Evolutionary conservation across 1,284 basidiomycete species (phyloP), one percentile per base, ranked within the genome.

Genomic region (Fomitopsis schrenkii): DNA sequence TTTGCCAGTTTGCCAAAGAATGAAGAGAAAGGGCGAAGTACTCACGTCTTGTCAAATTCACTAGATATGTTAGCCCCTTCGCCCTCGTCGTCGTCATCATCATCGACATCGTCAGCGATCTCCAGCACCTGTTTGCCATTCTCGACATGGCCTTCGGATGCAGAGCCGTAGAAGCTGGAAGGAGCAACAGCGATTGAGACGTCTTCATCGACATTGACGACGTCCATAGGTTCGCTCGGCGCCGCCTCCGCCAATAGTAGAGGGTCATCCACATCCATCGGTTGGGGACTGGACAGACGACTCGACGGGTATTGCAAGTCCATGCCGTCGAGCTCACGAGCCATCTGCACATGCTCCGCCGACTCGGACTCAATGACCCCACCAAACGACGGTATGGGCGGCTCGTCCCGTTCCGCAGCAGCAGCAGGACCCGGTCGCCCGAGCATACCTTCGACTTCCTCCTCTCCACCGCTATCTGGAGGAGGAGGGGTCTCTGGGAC

Each of bases 361-460:
- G 59, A 33, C 22, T 33, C 30, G 30, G 55, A 46, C 5, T 52
- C 22, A 26, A 56, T 17, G 22, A 22, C 22, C 58, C 62, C 17
- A 56, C 58, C 35, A 15, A 33, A 42, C 63, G 62, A 60, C 2
- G 59, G 60, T 9, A 60, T 61, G 8, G 54, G 62, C 36, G 33
- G 55, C n/a, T 63, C 48, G 26, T 67, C 68, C 0, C 58, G 55
- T 58, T 72, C 68, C 17, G 68, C 67, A 58, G 70, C 72, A 12
- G 68, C 67, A 58, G 70, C 72, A 12, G 71, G 67, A 42, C 63
- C 48, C 1, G 41, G 62, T 40, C 44, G 35, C 30, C 59, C 62
- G 33, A 73, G 60, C 62, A 72, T 64, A 26, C 63, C 63, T 54
- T 74, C 70, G 6, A 70, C 67, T 19, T 69, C 68, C 40, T 62